Conservation (phyloP, 495 filamentous ascomycete genomes). For the Talaromyces stipitatus region DNA sequence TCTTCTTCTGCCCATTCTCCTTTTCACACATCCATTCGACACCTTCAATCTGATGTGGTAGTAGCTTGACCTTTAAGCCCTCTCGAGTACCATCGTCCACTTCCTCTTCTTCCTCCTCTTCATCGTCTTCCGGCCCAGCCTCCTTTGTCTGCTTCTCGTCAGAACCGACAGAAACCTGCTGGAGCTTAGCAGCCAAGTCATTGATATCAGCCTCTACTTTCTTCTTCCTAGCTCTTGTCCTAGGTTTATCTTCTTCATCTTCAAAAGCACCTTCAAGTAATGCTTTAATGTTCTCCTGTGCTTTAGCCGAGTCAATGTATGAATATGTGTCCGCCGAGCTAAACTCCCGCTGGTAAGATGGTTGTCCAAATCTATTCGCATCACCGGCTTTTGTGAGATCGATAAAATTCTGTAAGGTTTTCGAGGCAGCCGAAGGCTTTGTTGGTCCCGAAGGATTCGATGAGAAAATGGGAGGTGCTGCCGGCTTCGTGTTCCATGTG, state of each 20-base stretch:
- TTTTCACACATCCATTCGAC: conserved; percentile 89
- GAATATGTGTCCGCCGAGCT: conserved; percentile 48
- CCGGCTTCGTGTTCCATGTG: conserved; percentile 29
- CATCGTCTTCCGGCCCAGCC: conserved; percentile 30
- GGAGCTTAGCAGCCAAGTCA: conserved; percentile 51
- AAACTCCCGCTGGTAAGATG: conserved; percentile 22
- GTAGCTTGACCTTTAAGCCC: conserved; percentile 75
- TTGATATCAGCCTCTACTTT: conserved; percentile 37
- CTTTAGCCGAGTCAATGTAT: conserved; percentile 71
- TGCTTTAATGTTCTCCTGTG: conserved; percentile 79
- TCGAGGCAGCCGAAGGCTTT: conserved; percentile 24
- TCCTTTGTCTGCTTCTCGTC: conserved; percentile 21
- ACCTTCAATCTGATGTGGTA: conserved; percentile 90
- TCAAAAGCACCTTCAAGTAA: conserved; percentile 82
- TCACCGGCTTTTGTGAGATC: conserved; percentile 31
- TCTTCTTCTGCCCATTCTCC: conserved; percentile 71
- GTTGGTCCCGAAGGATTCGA: conserved; percentile 28
- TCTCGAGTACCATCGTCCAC: conserved; percentile 68
- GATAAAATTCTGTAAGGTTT: conserved; percentile 35
- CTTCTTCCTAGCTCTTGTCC: conserved; percentile 46
- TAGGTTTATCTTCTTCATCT: conserved; percentile 61
- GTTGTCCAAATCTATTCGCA: conserved; percentile 13
- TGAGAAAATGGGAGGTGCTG: conserved; percentile 32
- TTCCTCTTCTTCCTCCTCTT: conserved; percentile 55
- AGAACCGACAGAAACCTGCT: conserved; percentile 46